Base-by-base conservation (phyloP, 257 asterid species). In the Nicotiana tabacum region DNA sequence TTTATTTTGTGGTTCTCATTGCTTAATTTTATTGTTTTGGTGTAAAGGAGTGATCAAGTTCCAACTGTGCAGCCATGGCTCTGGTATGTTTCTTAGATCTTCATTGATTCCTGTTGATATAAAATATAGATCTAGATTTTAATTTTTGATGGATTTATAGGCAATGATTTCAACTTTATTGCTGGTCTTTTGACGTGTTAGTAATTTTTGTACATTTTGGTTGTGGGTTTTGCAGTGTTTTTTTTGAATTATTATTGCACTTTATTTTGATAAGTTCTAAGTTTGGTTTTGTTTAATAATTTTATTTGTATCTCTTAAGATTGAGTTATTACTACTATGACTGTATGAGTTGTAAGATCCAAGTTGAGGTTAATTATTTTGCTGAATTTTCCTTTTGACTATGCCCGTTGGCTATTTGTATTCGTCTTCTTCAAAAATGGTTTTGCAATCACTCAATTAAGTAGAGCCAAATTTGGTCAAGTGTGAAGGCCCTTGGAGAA, bases 31-130 rank as follows among this genome's bases (percentile, higher is more conserved):
- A 4, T 10, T 7, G n/a, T 72, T 64, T 33, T 30, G 66, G 55
- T 21, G 51, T 29, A 58, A 9, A 69, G 85, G 62, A 74, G 79
- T 33, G 84, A 46, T 57, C 43, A 27, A 58, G 37, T 83, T 88
- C 81, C 86, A 77, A 53, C 66, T 30, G 84, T 87, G 88, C 79
- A 86, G 89, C 86, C 90, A 94, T 94, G 97, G 91, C 92, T 87
- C 91, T 92, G 92, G 98, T 94, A 83, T 88, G 93, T 87, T 29
- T 17, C 46, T 37, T 66, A 9, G 57, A 7, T 64, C 74, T 60
- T 29, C 8, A 53, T n/a, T 74, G 2, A 15, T 66, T 77, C 1
- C 64, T n/a, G 11, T 57, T 56, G 56, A 27, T n/a, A 29, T 18
- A 4, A 13, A 1, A 17, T 81, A 35, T 80, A 83, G 91, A 91